Percentiles rank a stretch among this genome's conserved stretches.
phyloP scores from a whole-genome alignment of 176 grass and related monocot species.

The Chloris gayana region DNA sequence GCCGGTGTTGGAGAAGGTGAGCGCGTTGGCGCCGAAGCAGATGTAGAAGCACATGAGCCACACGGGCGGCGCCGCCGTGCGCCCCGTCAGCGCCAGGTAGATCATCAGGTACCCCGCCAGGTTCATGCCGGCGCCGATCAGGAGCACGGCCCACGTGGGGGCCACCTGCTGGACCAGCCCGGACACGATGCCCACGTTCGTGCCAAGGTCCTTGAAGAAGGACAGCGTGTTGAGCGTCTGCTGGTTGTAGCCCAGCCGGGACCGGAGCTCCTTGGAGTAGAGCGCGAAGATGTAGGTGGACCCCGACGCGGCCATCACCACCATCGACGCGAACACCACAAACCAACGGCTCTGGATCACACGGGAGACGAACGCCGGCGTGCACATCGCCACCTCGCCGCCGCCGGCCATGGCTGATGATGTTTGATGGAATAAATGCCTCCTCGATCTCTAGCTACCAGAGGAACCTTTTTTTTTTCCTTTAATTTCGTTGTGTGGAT shows the following conservation, averaged over 20 bases:
- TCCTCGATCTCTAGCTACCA: too few relatives aligned
- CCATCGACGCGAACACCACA: conserved; percentile 25
- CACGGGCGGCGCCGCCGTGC: conserved; percentile 29
- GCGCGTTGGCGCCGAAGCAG: conserved; percentile 66
- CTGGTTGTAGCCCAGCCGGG: conserved; percentile 59
- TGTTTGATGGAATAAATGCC: too few relatives aligned
- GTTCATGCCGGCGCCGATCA: conserved; percentile 60
- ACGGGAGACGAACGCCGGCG: conserved; percentile 14
- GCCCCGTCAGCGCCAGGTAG: conserved; percentile 59
- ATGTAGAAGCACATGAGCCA: conserved; percentile 67
- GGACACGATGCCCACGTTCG: conserved; percentile 60
- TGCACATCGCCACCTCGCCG: conserved; percentile 20
- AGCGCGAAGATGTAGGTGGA: conserved; percentile 57
- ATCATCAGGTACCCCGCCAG: conserved; percentile 73
- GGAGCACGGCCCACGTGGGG: conserved; percentile 51
- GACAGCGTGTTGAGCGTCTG: conserved; percentile 57
- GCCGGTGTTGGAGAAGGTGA: conserved; percentile 68
- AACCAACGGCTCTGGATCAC: conserved; percentile 29
- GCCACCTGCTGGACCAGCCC: conserved; percentile 60
- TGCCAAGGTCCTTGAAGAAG: conserved; percentile 73
- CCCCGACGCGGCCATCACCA: conserved; percentile 42
- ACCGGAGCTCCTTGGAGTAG: conserved; percentile 59
- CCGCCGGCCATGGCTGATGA: not conserved
- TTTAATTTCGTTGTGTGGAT: too few relatives aligned
- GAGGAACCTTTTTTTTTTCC: too few relatives aligned